phyloP scores from a whole-genome alignment of 1,284 basidiomycete species.

The Puccinia hordei region DNA sequence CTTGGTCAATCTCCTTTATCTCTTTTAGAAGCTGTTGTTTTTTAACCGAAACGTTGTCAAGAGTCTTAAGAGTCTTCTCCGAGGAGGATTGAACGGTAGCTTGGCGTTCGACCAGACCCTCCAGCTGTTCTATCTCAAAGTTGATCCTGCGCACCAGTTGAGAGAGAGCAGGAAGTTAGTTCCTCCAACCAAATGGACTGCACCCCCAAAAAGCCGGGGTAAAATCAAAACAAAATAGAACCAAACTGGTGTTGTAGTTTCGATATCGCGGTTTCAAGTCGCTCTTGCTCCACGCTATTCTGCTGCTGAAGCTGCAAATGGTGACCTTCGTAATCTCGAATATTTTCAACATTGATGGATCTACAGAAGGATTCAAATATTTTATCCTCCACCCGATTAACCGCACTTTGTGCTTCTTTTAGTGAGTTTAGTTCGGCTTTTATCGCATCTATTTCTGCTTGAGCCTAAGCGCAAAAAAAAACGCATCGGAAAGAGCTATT shows the following conservation, averaged over 20 bases:
- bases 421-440: constrained; percentile 65
- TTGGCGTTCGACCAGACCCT: constrained; percentile 55
- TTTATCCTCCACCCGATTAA: constrained; percentile 77
- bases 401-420: constrained; percentile 63
- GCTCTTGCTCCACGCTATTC: constrained; percentile 78
- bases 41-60: constrained; percentile 47
- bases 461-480: background rate
- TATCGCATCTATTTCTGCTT: constrained; percentile 62
- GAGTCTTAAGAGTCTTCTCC: constrained; percentile 62
- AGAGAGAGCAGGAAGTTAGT: constrained; percentile 14
- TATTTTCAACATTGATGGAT: constrained; percentile 76
- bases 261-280: constrained; percentile 83
- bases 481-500: background rate
- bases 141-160: constrained; percentile 32
- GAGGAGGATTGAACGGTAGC: constrained; percentile 65
- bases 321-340: constrained; percentile 91
- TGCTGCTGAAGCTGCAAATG: constrained; percentile 84
- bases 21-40: constrained; percentile 35
- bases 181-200: background rate
- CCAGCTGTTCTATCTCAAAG: constrained; percentile 66
- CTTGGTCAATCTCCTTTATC: constrained; percentile 33
- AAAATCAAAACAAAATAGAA: background rate
- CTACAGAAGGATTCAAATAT: constrained; percentile 80
- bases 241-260: constrained; percentile 79
- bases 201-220: background rate